Evolutionary conservation across 1,284 basidiomycete genomes (phyloP), one percentile per base, ranked within the genome.

Genomic region (Leccinum ponderosum): DNA sequence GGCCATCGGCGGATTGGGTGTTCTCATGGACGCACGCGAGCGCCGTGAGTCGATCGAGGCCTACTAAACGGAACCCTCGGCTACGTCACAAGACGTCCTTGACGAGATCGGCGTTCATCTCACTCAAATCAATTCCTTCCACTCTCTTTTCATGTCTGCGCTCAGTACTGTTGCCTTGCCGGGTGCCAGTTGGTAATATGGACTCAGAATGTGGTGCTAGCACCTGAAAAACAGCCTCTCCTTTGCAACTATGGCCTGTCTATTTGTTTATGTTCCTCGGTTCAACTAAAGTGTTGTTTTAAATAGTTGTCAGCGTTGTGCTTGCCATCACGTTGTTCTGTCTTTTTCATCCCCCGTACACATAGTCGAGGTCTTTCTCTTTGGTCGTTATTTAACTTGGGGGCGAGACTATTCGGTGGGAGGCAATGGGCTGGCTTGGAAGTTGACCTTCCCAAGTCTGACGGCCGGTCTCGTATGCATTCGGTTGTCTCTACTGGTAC

Each of bases 1-100:
- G 79, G 89, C 89, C n/a, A 90, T 93, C 62, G 90, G 88, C 39
- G 90, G 90, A 31, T 77, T 90, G 55, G 87, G 86, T 58, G 84
- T 84, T 68, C 82, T 92, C 68, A 85, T 91, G 78, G 87, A 83
- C 69, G 88, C 89, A 56, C 84, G 90, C 63, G 90, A 91, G 78
- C 82, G 86, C 69, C 80, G 89, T 65, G 88, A 88, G 71, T 76
- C 77, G 61, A 74, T 84, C 61, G 82, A 83, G 69, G 79, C 81
- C 42, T 89, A 81, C 76, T 90, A 75, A 87, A 57, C 15, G 63
- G 47, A 53, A 54, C 51, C 37, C 4, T 57, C 47, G 22, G 27
- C 58, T 51, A 33, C 48, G 57, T 60, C 61, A 53, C 50, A 35
- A 57, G 54, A 39, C 29, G 31, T 53, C 17, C 56, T 51, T 63